Evolutionary conservation across 2,329 filamentous ascomycete genomes (phyloP).

Genomic region (Fusarium virguliforme): DNA sequence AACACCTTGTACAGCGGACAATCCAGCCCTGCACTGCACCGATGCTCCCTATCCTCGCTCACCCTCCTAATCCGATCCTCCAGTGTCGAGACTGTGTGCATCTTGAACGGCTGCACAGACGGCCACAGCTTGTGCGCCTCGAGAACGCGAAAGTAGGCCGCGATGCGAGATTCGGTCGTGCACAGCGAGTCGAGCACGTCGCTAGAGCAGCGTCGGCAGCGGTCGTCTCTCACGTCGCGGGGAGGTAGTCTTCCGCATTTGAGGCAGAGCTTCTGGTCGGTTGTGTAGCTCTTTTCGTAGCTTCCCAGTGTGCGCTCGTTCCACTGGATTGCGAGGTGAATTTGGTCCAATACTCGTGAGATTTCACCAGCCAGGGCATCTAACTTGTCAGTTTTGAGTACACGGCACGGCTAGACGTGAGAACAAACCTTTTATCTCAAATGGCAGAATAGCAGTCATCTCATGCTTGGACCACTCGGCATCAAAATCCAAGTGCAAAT

Average conservation of each 20-base stretch:
- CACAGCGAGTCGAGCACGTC: neutral
- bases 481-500: conserved; percentile 11
- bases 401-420: accelerated
- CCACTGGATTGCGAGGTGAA: conserved; percentile 2
- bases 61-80: conserved; percentile 13
- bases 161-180: conserved; percentile 11
- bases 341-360: conserved; percentile 7
- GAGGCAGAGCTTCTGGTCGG: neutral
- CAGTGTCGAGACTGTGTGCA: neutral
- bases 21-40: conserved; percentile 8
- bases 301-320: conserved; percentile 8
- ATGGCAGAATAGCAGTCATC: conserved; percentile 5
- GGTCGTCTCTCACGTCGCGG: neutral
- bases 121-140: conserved; percentile 16
- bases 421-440: conserved; percentile 10
- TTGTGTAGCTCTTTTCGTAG: neutral
- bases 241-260: conserved; percentile 2
- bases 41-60: conserved; percentile 5
- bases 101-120: conserved; percentile 11
- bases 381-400: neutral
- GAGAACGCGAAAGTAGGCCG: conserved; percentile 8
- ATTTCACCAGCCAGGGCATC: conserved; percentile 13
- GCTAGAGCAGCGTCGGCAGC: conserved; percentile 2
- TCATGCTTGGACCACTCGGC: conserved; percentile 6
- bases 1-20: conserved; percentile 18